These are phyloP conservation scores for Suillus hirtellus DNA, from an alignment of 768 basidiomycete genomes.

Conservation along the genomic window DNA sequence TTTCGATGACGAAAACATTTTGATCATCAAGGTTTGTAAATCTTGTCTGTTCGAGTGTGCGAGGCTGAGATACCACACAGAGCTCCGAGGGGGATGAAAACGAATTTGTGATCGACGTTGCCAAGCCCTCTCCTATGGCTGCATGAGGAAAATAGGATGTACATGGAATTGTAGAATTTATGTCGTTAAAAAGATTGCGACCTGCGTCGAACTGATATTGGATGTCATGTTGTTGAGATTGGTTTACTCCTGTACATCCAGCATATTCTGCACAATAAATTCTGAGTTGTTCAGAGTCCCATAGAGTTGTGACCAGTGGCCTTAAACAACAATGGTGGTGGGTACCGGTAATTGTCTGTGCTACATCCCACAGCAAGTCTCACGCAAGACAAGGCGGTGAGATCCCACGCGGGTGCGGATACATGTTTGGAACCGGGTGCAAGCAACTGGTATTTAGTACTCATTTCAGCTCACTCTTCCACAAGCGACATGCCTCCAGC, in stretches of 20 bases:
- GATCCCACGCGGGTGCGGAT: background rate
- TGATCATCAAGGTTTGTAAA: conserved; percentile 3
- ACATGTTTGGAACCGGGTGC: background rate
- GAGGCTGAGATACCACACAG: background rate
- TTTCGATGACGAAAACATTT: conserved; percentile 3
- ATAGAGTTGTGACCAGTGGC: too few relatives aligned
- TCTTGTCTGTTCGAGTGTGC: background rate
- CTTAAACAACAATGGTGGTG: too few relatives aligned
- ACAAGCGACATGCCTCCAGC: conserved; percentile 25
- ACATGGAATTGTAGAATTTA: background rate
- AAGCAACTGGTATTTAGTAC: background rate
- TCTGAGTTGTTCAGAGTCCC: too few relatives aligned
- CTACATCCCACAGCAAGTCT: too few relatives aligned
- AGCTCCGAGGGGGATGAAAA: conserved; percentile 1
- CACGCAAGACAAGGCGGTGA: too few relatives aligned
- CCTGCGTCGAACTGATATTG: too few relatives aligned
- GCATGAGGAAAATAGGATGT: background rate
- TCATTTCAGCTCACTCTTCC: background rate
- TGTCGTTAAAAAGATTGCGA: background rate
- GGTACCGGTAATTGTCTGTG: too few relatives aligned
- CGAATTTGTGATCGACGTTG: background rate
- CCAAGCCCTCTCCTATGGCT: background rate
- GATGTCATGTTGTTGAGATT: background rate
- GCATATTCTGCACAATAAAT: too few relatives aligned
- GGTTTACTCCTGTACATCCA: too few relatives aligned